Evolutionary conservation across 148 eudicot genomes (phyloP), one percentile per base, ranked within the genome.

Genomic region (Spergularia marina): DNA sequence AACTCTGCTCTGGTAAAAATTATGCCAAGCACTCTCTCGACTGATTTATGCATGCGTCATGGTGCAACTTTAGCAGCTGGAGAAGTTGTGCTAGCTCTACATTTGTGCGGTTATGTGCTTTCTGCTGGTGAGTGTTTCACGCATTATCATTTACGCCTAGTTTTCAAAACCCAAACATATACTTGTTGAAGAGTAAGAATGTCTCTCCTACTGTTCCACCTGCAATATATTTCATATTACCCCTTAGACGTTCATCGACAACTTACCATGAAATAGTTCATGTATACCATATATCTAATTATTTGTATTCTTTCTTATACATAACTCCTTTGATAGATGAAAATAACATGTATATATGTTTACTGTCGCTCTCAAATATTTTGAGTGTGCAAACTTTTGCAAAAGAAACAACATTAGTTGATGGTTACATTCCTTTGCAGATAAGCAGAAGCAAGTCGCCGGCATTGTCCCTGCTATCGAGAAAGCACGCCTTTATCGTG

Each of bases 401-500:
- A 55, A 25, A 6, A 67, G 36, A 65, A 55, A 44, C 10, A n/a
- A 18, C 53, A 62, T 36, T 25, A 53, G 68, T 61, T 62, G 34
- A 18, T 13, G 20, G 53, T 12, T 69, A n/a, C 41, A 20, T 81
- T 60, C 70, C 66, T 25, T 51, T 76, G 71, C 88, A 94, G 97
- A 94, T 80, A 89, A 80, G 87, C 98, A 91, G 86, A 94, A 86
- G 84, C 80, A 62, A 76, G 80, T 86, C 84, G 96, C 97, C 77
- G 91, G 84, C 77, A 60, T 94, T 74, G 96, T 94, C 75, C 97
- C 96, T 80, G 96, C 94, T 72, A 90, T 91, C 74, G 98, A 94
- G 83, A 94, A 92, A 82, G 97, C 98, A 84, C 89, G 98, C 40
- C 87, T 94, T 47, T 94, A 94, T 84, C 91, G 98, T 70, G 98